Evolutionary conservation across 805 yeast species (phyloP).

Genomic region (Starmerella vitae): DNA sequence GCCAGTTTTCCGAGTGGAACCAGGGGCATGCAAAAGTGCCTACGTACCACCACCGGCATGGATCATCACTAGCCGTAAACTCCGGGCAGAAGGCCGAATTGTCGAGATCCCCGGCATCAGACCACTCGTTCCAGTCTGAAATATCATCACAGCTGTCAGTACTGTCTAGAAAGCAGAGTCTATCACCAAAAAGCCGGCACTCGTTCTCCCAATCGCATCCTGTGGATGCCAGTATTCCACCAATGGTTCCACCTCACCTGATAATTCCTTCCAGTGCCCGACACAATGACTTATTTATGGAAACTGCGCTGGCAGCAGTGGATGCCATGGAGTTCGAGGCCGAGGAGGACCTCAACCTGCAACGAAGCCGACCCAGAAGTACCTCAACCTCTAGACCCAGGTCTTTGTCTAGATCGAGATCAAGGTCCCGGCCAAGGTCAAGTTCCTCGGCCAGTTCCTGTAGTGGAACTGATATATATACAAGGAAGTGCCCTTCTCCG

Average conservation of each 20-base stretch:
- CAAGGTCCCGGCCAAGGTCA: slow-evolving; percentile 1
- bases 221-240: slow-evolving; percentile 18
- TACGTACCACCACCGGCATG: neutral
- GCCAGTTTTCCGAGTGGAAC: slow-evolving; percentile 5
- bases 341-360: neutral
- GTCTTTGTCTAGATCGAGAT: slow-evolving; percentile 1
- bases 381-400: slow-evolving; percentile 3
- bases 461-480: slow-evolving; percentile 14
- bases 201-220: neutral
- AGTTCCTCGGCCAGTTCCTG: neutral
- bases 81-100: no score
- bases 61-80: no score
- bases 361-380: neutral
- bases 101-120: no score
- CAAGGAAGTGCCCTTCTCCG: slow-evolving; percentile 15
- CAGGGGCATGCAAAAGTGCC: slow-evolving; percentile 6
- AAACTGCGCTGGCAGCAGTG: slow-evolving; percentile 13
- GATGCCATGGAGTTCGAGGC: slow-evolving; percentile 10
- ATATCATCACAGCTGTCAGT: no score
- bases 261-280: slow-evolving; percentile 1
- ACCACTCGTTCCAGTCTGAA: no score
- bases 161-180: neutral
- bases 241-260: slow-evolving; percentile 17
- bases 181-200: neutral
- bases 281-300: slow-evolving; percentile 2